These are phyloP conservation scores for Suillus sp. DNA, from an alignment of 768 basidiomycete genomes.

Conservation along the genomic window DNA sequence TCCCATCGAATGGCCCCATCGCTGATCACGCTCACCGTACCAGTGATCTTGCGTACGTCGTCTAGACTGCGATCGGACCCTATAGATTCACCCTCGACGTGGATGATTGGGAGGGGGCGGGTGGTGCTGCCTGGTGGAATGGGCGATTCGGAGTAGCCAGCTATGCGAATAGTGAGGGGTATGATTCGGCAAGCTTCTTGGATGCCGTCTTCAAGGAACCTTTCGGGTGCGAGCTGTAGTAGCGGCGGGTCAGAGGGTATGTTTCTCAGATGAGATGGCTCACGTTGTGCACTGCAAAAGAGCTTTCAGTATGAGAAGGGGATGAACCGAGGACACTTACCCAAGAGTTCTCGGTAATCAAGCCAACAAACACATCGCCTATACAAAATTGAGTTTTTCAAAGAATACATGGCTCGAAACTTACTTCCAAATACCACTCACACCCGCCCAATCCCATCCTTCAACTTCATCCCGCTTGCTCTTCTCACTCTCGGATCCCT, in stretches of 20 bases:
- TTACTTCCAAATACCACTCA: slow-evolving; percentile 54
- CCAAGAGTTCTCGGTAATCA: slow-evolving; percentile 55
- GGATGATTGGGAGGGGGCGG: slow-evolving; percentile 50
- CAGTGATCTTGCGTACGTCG: slow-evolving; percentile 39
- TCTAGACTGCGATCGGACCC: slow-evolving; percentile 39
- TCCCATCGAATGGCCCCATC: slow-evolving; percentile 56
- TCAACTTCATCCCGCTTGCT: slow-evolving; percentile 24
- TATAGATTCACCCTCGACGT: slow-evolving; percentile 47
- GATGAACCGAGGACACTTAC: slow-evolving; percentile 35
- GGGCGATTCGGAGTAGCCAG: slow-evolving; percentile 36
- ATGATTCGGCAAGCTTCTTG: slow-evolving; percentile 56
- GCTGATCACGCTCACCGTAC: slow-evolving; percentile 49
- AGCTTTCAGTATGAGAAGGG: not conserved
- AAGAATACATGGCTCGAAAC: slow-evolving; percentile 18
- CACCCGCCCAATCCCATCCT: slow-evolving; percentile 66
- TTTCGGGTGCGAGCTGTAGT: slow-evolving; percentile 25
- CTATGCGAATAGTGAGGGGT: slow-evolving; percentile 49
- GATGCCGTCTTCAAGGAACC: slow-evolving; percentile 34
- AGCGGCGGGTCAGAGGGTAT: not conserved
- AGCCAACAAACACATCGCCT: slow-evolving; percentile 63
- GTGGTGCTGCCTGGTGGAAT: slow-evolving; percentile 28
- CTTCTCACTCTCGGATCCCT: not conserved
- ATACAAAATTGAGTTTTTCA: not conserved
- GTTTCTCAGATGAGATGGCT: not conserved
- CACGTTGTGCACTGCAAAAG: slow-evolving; percentile 42